These are phyloP conservation scores for Epichloe amarillans DNA, from an alignment of 2,329 filamentous ascomycete genomes.

Conservation along the genomic window DNA sequence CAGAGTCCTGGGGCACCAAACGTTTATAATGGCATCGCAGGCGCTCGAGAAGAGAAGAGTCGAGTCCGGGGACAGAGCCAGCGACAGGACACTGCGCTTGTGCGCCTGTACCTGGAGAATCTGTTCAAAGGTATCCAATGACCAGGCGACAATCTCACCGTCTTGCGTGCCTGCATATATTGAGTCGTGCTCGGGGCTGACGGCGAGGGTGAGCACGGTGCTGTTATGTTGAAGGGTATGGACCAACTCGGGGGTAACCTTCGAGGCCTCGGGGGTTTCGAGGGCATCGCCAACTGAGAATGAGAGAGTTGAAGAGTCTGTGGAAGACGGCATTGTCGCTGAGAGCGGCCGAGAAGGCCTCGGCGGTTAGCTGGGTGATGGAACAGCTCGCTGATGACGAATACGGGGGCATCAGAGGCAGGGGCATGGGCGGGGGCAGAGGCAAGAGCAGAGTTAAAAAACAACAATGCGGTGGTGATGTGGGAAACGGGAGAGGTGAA, in stretches of 20 bases:
- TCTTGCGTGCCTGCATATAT: constrained; percentile 90
- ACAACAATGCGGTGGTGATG: too few relatives aligned
- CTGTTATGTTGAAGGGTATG: constrained; percentile 66
- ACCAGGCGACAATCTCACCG: constrained; percentile 88
- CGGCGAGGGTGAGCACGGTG: constrained; percentile 69
- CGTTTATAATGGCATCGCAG: constrained; percentile 86
- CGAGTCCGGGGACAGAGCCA: constrained; percentile 65
- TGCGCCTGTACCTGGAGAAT: constrained; percentile 73
- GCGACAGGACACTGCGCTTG: constrained; percentile 75
- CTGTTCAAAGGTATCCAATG: constrained; percentile 73
- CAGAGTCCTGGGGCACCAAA: constrained; percentile 73
- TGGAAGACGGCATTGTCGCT: background rate
- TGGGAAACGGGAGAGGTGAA: background rate
- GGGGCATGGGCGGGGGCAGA: too few relatives aligned
- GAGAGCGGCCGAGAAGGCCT: background rate
- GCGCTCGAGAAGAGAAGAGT: constrained; percentile 80
- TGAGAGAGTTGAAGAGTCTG: constrained; percentile 2
- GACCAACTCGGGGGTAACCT: constrained; percentile 44
- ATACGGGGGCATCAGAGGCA: background rate
- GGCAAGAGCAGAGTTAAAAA: too few relatives aligned
- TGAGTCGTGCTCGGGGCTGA: constrained; percentile 62
- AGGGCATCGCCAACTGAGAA: constrained; percentile 6
- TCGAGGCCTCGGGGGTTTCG: constrained; percentile 8
- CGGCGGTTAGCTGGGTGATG: background rate
- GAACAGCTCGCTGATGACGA: background rate